A percentile compares a stretch with the other conserved stretches of the same genome.
Conservation (phyloP, 2,329 filamentous ascomycete genomes). For the Curvularia lunata region DNA sequence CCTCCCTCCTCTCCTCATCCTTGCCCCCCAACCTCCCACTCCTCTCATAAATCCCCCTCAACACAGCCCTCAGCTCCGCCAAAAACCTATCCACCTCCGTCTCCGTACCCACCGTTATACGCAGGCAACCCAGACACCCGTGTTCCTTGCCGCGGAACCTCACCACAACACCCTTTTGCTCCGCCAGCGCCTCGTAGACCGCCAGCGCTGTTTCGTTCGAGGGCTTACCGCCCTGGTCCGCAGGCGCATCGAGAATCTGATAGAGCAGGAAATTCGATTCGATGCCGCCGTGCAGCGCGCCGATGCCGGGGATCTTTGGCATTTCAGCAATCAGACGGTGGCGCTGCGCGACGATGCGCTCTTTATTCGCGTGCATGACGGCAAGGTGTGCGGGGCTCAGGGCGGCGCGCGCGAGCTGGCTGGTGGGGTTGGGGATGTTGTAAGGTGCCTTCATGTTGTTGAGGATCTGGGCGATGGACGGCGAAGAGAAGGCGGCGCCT, state of each 20-base stretch:
- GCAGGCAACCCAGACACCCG: slow-evolving; percentile 85
- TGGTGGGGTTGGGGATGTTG: slow-evolving; percentile 90
- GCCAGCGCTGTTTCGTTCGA: slow-evolving; percentile 79
- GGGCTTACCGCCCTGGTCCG: slow-evolving; percentile 66
- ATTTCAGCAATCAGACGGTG: slow-evolving; percentile 77
- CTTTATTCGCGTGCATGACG: slow-evolving; percentile 73
- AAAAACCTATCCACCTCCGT: slow-evolving; percentile 82
- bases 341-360: slow-evolving; percentile 76
- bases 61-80: slow-evolving; percentile 64
- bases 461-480: slow-evolving; percentile 76
- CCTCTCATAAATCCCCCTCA: slow-evolving; percentile 57
- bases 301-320: slow-evolving; percentile 77
- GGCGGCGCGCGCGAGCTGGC: slow-evolving; percentile 76
- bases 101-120: slow-evolving; percentile 92
- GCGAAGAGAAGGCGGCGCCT: slow-evolving; percentile 80
- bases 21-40: slow-evolving; percentile 35
- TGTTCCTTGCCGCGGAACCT: slow-evolving; percentile 91
- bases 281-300: slow-evolving; percentile 77
- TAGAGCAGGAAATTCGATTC: slow-evolving; percentile 90
- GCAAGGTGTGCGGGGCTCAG: slow-evolving; percentile 70
- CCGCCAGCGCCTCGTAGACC: slow-evolving; percentile 84
- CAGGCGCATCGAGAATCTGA: slow-evolving; percentile 75
- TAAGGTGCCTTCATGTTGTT: slow-evolving; percentile 97
- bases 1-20: slow-evolving; percentile 56
- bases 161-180: slow-evolving; percentile 87